These are phyloP conservation scores for Metschnikowia chrysomelidarum DNA, from an alignment of 805 yeast genomes.

Conservation along the genomic window DNA sequence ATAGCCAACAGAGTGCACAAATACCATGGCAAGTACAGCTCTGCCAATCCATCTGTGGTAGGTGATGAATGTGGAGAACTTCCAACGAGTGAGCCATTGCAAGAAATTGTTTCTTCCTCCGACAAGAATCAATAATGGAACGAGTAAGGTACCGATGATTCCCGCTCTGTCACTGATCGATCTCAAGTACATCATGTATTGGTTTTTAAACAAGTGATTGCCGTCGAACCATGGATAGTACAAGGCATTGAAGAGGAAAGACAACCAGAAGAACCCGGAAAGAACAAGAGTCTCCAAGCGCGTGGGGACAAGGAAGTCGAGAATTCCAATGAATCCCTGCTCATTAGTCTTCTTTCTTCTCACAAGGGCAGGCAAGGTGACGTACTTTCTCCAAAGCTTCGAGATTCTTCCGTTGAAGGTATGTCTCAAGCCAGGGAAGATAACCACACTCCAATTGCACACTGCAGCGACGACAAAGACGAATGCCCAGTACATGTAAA, in stretches of 20 bases:
- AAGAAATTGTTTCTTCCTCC: constrained; percentile 18
- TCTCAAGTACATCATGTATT: constrained; percentile 1
- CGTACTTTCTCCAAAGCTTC: constrained; percentile 32
- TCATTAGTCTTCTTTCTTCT: constrained; percentile 27
- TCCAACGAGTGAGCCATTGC: constrained; percentile 18
- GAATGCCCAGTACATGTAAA: constrained; percentile 13
- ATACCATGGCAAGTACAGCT: constrained; percentile 11
- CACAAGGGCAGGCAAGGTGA: constrained; percentile 40
- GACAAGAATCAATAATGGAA: constrained; percentile 16
- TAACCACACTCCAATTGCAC: constrained; percentile 12
- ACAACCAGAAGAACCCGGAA: constrained; percentile 19
- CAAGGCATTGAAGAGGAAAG: constrained; percentile 9
- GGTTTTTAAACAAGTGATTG: constrained; percentile 4
- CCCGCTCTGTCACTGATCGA: constrained; percentile 14
- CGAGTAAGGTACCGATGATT: constrained; percentile 12
- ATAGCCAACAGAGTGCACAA: constrained; percentile 13
- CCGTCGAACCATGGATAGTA: too few relatives aligned
- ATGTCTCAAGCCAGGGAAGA: constrained; percentile 10
- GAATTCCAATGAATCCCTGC: constrained; percentile 17
- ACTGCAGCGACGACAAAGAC: constrained; percentile 12
- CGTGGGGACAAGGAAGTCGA: constrained; percentile 28
- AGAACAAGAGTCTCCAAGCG: constrained; percentile 23
- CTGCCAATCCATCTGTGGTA: constrained; percentile 19
- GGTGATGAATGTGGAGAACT: constrained; percentile 13
- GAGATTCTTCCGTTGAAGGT: constrained; percentile 23